A percentile compares a stretch with the other conserved stretches of the same genome.
phyloP scores from a whole-genome alignment of 1,284 basidiomycete species.

The Moesziomyces globuligerus region DNA sequence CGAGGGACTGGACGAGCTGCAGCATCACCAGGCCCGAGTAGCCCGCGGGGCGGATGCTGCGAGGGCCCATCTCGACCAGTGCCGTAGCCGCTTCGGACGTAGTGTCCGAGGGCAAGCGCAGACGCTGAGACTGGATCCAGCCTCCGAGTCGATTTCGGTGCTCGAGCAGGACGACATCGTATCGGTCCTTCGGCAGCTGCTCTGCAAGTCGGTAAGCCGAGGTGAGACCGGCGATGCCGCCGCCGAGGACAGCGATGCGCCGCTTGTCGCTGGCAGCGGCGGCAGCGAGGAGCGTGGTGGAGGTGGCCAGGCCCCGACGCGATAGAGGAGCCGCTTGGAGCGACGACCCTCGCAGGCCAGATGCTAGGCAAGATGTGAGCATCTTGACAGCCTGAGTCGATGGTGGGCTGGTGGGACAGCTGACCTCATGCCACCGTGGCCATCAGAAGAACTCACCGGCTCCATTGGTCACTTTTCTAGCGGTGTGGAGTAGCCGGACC shows the following conservation, averaged over 20 bases:
- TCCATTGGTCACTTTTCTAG: slow-evolving; percentile 5
- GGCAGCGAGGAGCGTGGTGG: slow-evolving; percentile 12
- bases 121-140: slow-evolving; percentile 79
- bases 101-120: slow-evolving; percentile 52
- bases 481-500: slow-evolving; percentile 8
- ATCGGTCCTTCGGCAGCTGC: slow-evolving; percentile 72
- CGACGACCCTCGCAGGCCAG: slow-evolving; percentile 5
- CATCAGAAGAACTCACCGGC: no score
- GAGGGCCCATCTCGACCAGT: slow-evolving; percentile 60
- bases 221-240: slow-evolving; percentile 82
- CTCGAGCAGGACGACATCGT: slow-evolving; percentile 77
- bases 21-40: slow-evolving; percentile 70
- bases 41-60: slow-evolving; percentile 60
- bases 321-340: background rate
- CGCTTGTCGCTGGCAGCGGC: slow-evolving; percentile 17
- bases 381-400: slow-evolving; percentile 3
- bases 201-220: slow-evolving; percentile 81
- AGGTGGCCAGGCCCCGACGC: slow-evolving; percentile 10
- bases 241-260: slow-evolving; percentile 76
- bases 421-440: no score
- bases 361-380: slow-evolving; percentile 30
- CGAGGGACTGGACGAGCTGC: slow-evolving; percentile 80
- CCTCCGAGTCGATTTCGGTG: slow-evolving; percentile 77
- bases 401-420: no score
- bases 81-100: slow-evolving; percentile 15